Conservation (phyloP, 345 rosid species). For the Balakata baccata region DNA sequence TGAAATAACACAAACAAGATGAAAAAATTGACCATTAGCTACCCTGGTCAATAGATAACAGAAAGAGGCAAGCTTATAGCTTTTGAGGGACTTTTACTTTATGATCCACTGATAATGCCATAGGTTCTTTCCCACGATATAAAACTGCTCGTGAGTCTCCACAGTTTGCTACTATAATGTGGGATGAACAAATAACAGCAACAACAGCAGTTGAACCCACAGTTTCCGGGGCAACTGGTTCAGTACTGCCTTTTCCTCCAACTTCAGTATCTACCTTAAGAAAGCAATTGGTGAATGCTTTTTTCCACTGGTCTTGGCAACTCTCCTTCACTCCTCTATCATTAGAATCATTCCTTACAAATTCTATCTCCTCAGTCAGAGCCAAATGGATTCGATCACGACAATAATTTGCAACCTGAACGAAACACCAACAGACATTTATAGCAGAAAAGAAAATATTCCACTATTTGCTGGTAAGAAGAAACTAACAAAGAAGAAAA, state of each 20-base stretch:
- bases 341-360: constrained; percentile 36
- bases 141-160: constrained; percentile 98
- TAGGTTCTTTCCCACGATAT: constrained; percentile 84
- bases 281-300: constrained; percentile 70
- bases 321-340: constrained; percentile 45
- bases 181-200: constrained; percentile 74
- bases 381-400: constrained; percentile 63
- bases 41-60: not conserved
- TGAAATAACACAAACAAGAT: constrained; percentile 31
- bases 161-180: constrained; percentile 83
- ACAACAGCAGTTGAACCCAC: constrained; percentile 98
- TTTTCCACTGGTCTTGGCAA: constrained; percentile 82
- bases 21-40: constrained; percentile 5
- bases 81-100: constrained; percentile 49
- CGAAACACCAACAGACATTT: constrained; percentile 16
- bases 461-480: not conserved
- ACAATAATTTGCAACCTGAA: constrained; percentile 89
- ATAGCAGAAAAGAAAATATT: not conserved
- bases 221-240: constrained; percentile 86
- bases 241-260: constrained; percentile 51
- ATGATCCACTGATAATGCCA: constrained; percentile 90
- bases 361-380: constrained; percentile 66
- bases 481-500: not conserved
- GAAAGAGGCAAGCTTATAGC: not conserved
- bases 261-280: constrained; percentile 71